Percentiles rank a stretch among this genome's conserved stretches.
Conservation (phyloP, 352 stramenopile species). For the Pythium apleroticum region DNA sequence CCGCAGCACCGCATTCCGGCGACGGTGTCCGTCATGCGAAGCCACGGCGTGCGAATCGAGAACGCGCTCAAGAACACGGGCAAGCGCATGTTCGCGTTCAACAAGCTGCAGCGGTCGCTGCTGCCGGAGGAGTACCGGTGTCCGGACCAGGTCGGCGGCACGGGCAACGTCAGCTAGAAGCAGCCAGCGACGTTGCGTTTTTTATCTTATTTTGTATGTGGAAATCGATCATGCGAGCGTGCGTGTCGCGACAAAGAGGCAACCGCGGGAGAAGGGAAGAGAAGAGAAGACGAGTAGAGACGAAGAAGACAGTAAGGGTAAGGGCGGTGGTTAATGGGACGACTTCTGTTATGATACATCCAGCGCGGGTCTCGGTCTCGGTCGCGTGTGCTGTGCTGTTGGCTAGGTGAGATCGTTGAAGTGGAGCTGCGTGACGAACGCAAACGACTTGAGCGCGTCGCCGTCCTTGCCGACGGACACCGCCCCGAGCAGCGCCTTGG, state of each 20-base stretch:
- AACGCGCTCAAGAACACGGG: conserved; percentile 90
- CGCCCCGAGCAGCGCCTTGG: conserved; percentile 35
- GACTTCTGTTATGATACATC: conserved; percentile 3
- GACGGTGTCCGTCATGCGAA: conserved; percentile 87
- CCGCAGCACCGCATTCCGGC: conserved; percentile 67
- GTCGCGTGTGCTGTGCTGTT: neutral
- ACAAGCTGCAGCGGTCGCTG: conserved; percentile 86
- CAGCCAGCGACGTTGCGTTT: neutral
- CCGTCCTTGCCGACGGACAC: conserved; percentile 35
- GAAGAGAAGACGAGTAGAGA: neutral
- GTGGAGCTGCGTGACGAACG: conserved; percentile 71
- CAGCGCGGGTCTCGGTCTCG: neutral
- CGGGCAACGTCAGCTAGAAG: conserved; percentile 77
- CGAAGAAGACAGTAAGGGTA: neutral
- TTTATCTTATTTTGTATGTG: conserved; percentile 15
- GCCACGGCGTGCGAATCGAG: conserved; percentile 84
- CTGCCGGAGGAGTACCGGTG: conserved; percentile 86
- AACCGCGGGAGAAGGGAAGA: neutral
- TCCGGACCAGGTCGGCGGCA: conserved; percentile 80
- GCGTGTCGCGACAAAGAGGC: neutral
- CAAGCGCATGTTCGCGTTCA: conserved; percentile 88
- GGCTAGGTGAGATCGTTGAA: conserved; percentile 52
- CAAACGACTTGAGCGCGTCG: conserved; percentile 45
- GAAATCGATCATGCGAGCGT: neutral
- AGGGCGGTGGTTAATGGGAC: neutral